A percentile compares a stretch with the other conserved stretches of the same genome.
Evolutionary conservation across 768 basidiomycete species (phyloP).

Genomic region (Amanita phalloides): DNA sequence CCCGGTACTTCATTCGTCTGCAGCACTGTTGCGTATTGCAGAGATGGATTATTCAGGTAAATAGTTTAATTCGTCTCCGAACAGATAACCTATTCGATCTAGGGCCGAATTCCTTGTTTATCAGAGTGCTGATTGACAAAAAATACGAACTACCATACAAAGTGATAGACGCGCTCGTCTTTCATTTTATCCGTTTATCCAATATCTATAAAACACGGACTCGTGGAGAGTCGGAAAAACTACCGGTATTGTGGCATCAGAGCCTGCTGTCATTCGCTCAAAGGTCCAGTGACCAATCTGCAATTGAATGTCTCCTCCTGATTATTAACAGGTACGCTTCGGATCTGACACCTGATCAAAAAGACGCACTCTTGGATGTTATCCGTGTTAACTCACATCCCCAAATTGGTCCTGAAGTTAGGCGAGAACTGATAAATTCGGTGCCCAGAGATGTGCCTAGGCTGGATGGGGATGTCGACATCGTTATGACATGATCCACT

Average conservation of each 20-base stretch:
- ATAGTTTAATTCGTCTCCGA: not conserved
- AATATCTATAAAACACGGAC: slow-evolving; percentile 75
- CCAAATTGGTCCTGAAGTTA: slow-evolving; percentile 82
- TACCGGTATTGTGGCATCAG: slow-evolving; percentile 99
- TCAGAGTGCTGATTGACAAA: slow-evolving; percentile 93
- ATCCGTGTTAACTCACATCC: slow-evolving; percentile 77
- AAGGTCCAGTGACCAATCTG: slow-evolving; percentile 37
- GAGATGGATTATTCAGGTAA: slow-evolving; percentile 93
- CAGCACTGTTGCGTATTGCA: slow-evolving; percentile 85
- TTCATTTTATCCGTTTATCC: slow-evolving; percentile 95
- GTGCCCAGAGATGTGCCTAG: slow-evolving; percentile 79
- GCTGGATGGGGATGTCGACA: slow-evolving; percentile 51
- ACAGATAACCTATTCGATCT: not conserved
- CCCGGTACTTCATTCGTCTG: slow-evolving; percentile 94
- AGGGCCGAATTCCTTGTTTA: slow-evolving; percentile 94
- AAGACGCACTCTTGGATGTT: slow-evolving; percentile 93
- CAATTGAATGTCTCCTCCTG: not conserved
- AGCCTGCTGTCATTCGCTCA: slow-evolving; percentile 90
- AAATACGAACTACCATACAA: slow-evolving; percentile 98
- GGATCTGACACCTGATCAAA: slow-evolving; percentile 94
- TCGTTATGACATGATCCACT: slow-evolving; percentile 42
- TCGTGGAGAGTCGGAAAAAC: slow-evolving; percentile 60
- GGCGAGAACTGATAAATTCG: slow-evolving; percentile 82
- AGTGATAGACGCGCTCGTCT: slow-evolving; percentile 92
- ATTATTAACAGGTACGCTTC: slow-evolving; percentile 65